Percentiles rank a stretch among this genome's conserved stretches.
These are phyloP conservation scores for Phylloporus sp. DNA, from an alignment of 768 basidiomycete species.

Conservation along the genomic window DNA sequence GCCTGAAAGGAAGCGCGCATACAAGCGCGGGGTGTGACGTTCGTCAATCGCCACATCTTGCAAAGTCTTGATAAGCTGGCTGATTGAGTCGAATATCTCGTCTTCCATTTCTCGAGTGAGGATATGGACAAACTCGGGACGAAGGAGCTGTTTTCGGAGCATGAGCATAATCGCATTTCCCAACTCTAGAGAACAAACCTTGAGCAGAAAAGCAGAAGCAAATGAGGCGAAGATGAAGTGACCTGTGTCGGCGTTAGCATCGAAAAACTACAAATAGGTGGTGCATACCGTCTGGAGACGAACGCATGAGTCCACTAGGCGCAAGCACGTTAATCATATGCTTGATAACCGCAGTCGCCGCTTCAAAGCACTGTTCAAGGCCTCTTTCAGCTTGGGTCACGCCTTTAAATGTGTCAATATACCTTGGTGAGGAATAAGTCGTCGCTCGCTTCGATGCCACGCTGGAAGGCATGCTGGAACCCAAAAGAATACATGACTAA, in stretches of 20 bases:
- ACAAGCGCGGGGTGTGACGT: slow-evolving; percentile 74
- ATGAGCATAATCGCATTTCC: neutral
- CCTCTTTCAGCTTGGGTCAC: neutral
- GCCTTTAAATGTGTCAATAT: neutral
- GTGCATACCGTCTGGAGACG: slow-evolving; percentile 66
- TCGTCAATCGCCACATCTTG: slow-evolving; percentile 78
- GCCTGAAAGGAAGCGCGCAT: slow-evolving; percentile 76
- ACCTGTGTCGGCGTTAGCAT: slow-evolving; percentile 34
- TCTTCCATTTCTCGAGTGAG: slow-evolving; percentile 56
- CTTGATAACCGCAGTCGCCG: slow-evolving; percentile 64
- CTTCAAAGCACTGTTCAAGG: slow-evolving; percentile 50
- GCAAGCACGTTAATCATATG: slow-evolving; percentile 63
- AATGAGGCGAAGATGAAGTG: slow-evolving; percentile 79
- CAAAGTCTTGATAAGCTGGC: slow-evolving; percentile 66
- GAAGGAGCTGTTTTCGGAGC: slow-evolving; percentile 49
- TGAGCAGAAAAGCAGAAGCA: slow-evolving; percentile 79
- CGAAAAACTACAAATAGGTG: neutral
- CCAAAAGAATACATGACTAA: slow-evolving; percentile 87
- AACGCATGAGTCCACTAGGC: slow-evolving; percentile 74
- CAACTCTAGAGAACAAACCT: slow-evolving; percentile 40
- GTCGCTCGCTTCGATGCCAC: slow-evolving; percentile 61
- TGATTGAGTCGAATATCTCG: slow-evolving; percentile 69
- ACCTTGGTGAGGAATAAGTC: slow-evolving; percentile 68
- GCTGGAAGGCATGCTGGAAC: slow-evolving; percentile 77
- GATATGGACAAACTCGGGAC: slow-evolving; percentile 67